Evolutionary conservation across 2,329 filamentous ascomycete species (phyloP).

Genomic region (Trichophyton mentagrophytes): DNA sequence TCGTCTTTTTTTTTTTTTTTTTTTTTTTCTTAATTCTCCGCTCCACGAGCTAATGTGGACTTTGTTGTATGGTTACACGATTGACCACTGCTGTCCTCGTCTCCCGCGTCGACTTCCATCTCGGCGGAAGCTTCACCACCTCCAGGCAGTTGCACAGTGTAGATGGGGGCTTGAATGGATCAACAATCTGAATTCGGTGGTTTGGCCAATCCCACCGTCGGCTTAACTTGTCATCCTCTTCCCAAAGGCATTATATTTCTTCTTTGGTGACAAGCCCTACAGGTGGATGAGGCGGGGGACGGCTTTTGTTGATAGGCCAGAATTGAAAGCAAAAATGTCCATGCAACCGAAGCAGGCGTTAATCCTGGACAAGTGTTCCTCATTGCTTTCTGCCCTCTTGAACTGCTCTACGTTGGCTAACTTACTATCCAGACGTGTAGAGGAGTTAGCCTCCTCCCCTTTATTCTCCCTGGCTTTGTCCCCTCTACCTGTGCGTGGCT

Average conservation of each 20-base stretch:
- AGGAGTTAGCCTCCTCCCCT: neutral
- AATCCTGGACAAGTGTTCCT: neutral
- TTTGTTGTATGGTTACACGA: neutral
- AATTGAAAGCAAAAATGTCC: neutral
- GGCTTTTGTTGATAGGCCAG: neutral
- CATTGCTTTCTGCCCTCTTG: too few relatives aligned
- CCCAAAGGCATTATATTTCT: neutral
- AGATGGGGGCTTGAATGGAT: neutral
- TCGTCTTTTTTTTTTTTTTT: neutral
- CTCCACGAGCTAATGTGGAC: conserved; percentile 2
- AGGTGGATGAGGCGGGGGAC: neutral
- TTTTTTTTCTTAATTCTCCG: neutral
- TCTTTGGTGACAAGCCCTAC: neutral
- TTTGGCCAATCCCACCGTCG: neutral
- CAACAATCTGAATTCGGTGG: neutral
- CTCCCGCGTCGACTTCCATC: neutral
- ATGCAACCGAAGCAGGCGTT: neutral
- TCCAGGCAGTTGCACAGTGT: neutral
- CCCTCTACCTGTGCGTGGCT: neutral
- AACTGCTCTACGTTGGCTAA: neutral
- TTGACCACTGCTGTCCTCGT: neutral
- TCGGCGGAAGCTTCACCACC: neutral
- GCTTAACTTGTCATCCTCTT: neutral
- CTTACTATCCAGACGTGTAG: neutral
- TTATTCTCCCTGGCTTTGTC: neutral